Conservation (phyloP, 371 early-diverging fungal genomes). For the Lichtheimia ramosa region DNA sequence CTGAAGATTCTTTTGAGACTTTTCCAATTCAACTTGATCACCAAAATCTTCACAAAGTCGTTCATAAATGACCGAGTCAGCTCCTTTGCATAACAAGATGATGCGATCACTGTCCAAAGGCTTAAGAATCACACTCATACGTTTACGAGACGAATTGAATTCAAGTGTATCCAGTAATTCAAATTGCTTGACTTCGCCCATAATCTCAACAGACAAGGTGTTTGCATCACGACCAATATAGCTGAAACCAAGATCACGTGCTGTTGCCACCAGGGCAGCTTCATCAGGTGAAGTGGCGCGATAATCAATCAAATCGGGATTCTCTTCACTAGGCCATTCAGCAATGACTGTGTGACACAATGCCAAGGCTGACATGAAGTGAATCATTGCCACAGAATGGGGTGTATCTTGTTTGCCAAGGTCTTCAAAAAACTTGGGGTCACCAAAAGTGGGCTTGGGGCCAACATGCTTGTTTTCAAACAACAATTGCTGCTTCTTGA, state of each 20-base stretch:
- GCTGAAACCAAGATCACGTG: conserved; percentile 86
- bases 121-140: conserved; percentile 81
- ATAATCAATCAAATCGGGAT: conserved; percentile 64
- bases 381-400: conserved; percentile 64
- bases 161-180: conserved; percentile 75
- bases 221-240: conserved; percentile 73
- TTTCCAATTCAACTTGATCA: conserved; percentile 41
- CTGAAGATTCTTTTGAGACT: conserved; percentile 32
- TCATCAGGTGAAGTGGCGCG: conserved; percentile 95
- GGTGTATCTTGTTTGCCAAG: conserved; percentile 29
- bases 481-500: conserved; percentile 30
- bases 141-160: conserved; percentile 82
- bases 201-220: conserved; percentile 61
- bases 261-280: conserved; percentile 89
- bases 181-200: conserved; percentile 64
- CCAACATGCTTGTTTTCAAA: conserved; percentile 41
- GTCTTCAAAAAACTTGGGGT: conserved; percentile 43
- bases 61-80: conserved; percentile 89
- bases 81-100: conserved; percentile 93
- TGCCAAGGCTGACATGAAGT: conserved; percentile 73
- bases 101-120: conserved; percentile 72
- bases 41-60: conserved; percentile 62
- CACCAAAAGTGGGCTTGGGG: conserved; percentile 42
- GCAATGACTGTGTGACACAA: conserved; percentile 80
- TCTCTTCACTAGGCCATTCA: conserved; percentile 43